Percentiles rank a stretch among this genome's conserved stretches.
Evolutionary conservation across 345 rosid genomes (phyloP).

Genomic region (Crucihimalaya himalaica): DNA sequence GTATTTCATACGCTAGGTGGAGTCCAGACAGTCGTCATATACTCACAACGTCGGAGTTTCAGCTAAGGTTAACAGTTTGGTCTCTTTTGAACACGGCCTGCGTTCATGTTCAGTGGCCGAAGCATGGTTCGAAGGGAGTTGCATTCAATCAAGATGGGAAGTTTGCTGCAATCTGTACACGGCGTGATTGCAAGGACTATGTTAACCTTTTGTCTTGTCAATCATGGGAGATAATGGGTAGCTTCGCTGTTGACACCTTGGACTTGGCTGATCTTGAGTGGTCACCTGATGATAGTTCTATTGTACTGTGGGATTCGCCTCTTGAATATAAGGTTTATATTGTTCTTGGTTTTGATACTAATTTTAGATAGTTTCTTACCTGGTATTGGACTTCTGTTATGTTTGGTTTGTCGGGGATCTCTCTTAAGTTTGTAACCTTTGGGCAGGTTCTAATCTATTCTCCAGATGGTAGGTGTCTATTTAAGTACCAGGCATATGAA

Average conservation of each 20-base stretch:
- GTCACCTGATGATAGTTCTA: constrained; percentile 93
- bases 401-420: constrained; percentile 3
- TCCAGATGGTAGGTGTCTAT: constrained; percentile 94
- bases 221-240: constrained; percentile 96
- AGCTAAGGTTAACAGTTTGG: constrained; percentile 88
- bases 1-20: constrained; percentile 96
- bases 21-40: constrained; percentile 98
- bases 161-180: constrained; percentile 82
- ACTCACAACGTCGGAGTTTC: constrained; percentile 90
- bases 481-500: constrained; percentile 93
- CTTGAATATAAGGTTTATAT: constrained; percentile 76
- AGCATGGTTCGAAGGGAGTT: constrained; percentile 87
- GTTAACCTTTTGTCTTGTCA: constrained; percentile 83
- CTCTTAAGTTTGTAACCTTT: constrained; percentile 26
- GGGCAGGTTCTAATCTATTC: constrained; percentile 89
- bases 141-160: constrained; percentile 87
- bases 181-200: constrained; percentile 94
- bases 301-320: constrained; percentile 88
- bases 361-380: neutral
- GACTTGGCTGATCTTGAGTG: constrained; percentile 95
- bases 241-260: constrained; percentile 77
- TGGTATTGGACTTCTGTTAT: neutral
- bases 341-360: neutral
- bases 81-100: constrained; percentile 91
- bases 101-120: constrained; percentile 95